Conservation (phyloP, 2,329 filamentous ascomycete species). For the Epicoccum sorghinum region DNA sequence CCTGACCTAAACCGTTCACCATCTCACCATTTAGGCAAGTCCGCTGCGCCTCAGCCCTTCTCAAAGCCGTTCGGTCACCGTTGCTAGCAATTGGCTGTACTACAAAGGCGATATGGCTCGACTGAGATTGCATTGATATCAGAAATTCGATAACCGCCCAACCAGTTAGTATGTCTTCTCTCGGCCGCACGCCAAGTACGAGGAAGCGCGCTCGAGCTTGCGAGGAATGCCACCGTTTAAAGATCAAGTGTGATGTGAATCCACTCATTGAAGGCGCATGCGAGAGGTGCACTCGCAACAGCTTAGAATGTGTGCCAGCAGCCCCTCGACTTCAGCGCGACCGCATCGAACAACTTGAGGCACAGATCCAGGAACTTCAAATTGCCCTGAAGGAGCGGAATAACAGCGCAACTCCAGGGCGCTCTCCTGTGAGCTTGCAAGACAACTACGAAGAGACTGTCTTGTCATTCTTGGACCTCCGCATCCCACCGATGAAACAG, state of each 20-base stretch:
- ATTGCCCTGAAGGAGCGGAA: constrained; percentile 23
- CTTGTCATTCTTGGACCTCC: constrained; percentile 29
- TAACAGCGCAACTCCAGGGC: constrained; percentile 23
- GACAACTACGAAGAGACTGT: constrained; percentile 25
- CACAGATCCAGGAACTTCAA: constrained; percentile 30
- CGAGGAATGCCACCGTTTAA: constrained; percentile 38
- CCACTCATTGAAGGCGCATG: constrained; percentile 21
- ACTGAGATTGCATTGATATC: neutral
- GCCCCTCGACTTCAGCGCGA: constrained; percentile 37
- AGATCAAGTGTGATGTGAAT: constrained; percentile 39
- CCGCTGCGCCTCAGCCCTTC: constrained; percentile 5
- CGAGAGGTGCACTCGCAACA: constrained; percentile 34
- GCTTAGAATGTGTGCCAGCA: constrained; percentile 29
- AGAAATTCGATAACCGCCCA: neutral
- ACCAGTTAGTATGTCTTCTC: neutral
- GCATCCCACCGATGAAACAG: constrained; percentile 27
- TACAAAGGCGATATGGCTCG: neutral
- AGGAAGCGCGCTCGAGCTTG: constrained; percentile 35
- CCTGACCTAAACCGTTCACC: constrained; percentile 4
- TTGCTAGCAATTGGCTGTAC: neutral
- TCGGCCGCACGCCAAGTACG: constrained; percentile 17
- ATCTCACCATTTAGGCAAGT: constrained; percentile 13
- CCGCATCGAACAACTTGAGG: constrained; percentile 35
- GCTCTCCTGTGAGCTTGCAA: constrained; percentile 22
- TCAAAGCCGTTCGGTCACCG: neutral